Base-by-base conservation (phyloP, 2,329 filamentous ascomycete species). In the Colletotrichum neosansevieriae region DNA sequence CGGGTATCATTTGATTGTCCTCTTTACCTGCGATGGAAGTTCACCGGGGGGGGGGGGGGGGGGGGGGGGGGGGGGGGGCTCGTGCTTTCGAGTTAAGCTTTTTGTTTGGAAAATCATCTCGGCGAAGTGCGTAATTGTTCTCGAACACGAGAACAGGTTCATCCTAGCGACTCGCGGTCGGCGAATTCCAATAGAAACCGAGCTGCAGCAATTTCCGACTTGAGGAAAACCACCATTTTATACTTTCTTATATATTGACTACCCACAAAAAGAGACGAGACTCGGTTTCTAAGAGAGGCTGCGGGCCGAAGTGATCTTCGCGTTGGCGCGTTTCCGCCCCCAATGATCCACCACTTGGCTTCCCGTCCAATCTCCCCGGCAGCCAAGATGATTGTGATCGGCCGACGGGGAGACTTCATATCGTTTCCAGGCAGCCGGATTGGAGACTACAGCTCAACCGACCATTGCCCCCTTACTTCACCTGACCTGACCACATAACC, bases 101-200 rank as follows among this genome's bases (percentile, higher is more conserved):
- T 61, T 49, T 19, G 21, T 62, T 42, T 54, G 29, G 45, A n/a
- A 61, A 62, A 54, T 66, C 57, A 36, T 47, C 57, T 66, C 49
- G 47, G 47, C 58, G 21, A 7, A 12, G 19, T 42, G 19, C 56
- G 38, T n/a, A 17, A 5, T 24, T 2, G 7, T 21, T 6, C 19
- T n/a, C 42, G 24, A 7, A 32, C 63, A 61, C 32, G 63, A 66
- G 40, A 17, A 49, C 13, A 47, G 49, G 58, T 32, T 38, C 29
- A 32, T 40, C 63, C 63, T 29, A 24, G 63, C 63, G 32, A 47
- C n/a, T n/a, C n/a, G n/a, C n/a, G n/a, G 32, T 56, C 32, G 40
- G 58, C 40, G 24, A 49, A 49, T 51, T 24, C 12, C 49, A 49
- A 29, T 15, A 32, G 1, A 24, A 38, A 17, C 49, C 10, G 58